Evolutionary conservation across 352 stramenopile genomes (phyloP).

Genomic region (Phytophthora fragariae): DNA sequence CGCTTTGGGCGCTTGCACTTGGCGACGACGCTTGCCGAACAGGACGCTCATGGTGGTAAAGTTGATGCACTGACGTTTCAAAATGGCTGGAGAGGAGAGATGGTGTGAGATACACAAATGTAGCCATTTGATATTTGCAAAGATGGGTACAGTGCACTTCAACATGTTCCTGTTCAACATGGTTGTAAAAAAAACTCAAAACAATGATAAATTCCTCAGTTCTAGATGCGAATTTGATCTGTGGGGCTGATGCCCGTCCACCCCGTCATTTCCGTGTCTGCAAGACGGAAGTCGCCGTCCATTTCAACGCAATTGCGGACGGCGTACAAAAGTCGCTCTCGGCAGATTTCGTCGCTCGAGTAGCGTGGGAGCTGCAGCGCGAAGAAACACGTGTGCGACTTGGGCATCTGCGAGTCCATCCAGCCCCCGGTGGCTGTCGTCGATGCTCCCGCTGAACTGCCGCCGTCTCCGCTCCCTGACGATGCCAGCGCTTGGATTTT

Average conservation of each 20-base stretch:
- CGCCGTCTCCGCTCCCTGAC: conserved; percentile 18
- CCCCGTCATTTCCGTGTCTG: conserved; percentile 82
- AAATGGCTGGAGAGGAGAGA: background rate
- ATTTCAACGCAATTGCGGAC: conserved; percentile 91
- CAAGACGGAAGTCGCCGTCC: conserved; percentile 89
- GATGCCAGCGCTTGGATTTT: conserved; percentile 80
- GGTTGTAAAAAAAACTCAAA: no score
- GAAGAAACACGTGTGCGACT: conserved; percentile 92
- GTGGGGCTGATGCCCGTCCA: conserved; percentile 73
- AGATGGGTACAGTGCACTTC: no score
- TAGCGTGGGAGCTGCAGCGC: conserved; percentile 82
- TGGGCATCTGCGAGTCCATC: conserved; percentile 77
- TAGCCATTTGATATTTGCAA: background rate
- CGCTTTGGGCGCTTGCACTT: conserved; percentile 12
- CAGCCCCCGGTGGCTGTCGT: conserved; percentile 11
- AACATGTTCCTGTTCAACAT: no score
- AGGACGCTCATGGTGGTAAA: conserved; percentile 67
- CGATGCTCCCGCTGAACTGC: conserved; percentile 4
- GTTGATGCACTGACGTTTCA: background rate
- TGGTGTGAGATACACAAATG: background rate
- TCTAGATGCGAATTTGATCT: conserved; percentile 68
- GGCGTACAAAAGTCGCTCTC: conserved; percentile 76
- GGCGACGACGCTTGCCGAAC: conserved; percentile 77
- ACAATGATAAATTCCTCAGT: no score
- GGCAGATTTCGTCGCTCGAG: conserved; percentile 78